Percentiles rank a stretch among this genome's conserved stretches.
Conservation (phyloP, 352 stramenopile species). For the Paralagenidium karlingii region DNA sequence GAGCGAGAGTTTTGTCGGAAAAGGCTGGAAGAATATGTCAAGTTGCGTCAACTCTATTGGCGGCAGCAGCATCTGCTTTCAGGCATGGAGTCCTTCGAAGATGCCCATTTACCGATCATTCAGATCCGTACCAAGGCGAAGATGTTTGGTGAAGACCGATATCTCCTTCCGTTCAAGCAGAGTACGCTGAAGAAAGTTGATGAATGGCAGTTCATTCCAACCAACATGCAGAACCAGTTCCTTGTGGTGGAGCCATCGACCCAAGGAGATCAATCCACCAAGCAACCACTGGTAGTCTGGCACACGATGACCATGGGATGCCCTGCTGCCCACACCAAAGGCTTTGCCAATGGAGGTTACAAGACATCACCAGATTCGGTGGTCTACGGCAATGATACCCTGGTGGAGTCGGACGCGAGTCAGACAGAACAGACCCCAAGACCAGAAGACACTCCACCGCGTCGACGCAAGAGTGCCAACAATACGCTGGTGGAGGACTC, state of each 20-base stretch:
- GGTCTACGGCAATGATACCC: too few species aligned
- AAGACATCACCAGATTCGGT: too few species aligned
- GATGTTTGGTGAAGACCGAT: background rate
- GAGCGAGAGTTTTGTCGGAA: constrained; percentile 20
- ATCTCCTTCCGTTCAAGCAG: constrained; percentile 35
- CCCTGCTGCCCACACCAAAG: constrained; percentile 65
- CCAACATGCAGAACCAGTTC: constrained; percentile 82
- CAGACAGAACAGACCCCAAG: too few species aligned
- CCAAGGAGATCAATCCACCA: background rate
- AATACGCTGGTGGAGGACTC: constrained; percentile 16
- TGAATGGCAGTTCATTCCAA: constrained; percentile 66
- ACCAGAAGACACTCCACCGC: too few species aligned
- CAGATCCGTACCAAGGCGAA: constrained; percentile 10
- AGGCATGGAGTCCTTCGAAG: constrained; percentile 10
- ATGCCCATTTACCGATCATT: constrained; percentile 39
- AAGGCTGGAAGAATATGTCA: constrained; percentile 49
- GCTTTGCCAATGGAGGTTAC: constrained; percentile 20
- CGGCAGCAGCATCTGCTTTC: constrained; percentile 13
- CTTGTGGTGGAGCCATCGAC: constrained; percentile 18
- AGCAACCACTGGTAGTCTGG: constrained; percentile 32
- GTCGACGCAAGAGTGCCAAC: constrained; percentile 1
- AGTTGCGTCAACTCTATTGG: constrained; percentile 65
- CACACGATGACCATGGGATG: constrained; percentile 83
- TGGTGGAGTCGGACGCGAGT: constrained; percentile 1
- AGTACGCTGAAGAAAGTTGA: constrained; percentile 76